Base-by-base conservation (phyloP, 331 rosid species). In the Rhamnella rubrinervis region DNA sequence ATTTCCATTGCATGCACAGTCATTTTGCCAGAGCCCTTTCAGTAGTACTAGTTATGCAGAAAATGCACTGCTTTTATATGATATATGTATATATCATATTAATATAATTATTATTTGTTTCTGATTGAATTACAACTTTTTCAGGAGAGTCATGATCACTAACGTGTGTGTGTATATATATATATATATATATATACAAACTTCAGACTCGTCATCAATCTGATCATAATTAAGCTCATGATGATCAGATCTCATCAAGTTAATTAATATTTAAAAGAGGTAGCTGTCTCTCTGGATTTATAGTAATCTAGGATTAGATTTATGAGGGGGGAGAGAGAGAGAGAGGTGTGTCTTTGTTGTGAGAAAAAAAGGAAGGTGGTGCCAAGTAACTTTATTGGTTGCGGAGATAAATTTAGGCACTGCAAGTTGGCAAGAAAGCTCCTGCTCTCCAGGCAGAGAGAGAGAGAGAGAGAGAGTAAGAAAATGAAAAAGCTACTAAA, bases 351-450 rank as follows among this genome's bases (percentile, higher is more conserved):
- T 79, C 67, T 83, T 72, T 69, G 71, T 63, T 80, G 70, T 87
- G 73, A 37, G 9, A 71, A 61, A 66, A 68, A 72, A 77, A 63
- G 21, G 77, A 47, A 19, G 83, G 79, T 74, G 75, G 83, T 81
- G 82, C 81, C 86, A 76, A 78, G 65, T 26, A 56, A 52, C 82
- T 78, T 91, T 91, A 88, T 88, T 80, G 97, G 81, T 91, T 84
- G 85, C 89, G 75, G 97, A 86, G 95, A 86, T 83, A 72, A 85
- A 63, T 84, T 72, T 84, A 75, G 78, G 78, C 76, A 59, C 85
- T 86, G 92, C 92, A 87, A 87, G 87, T 88, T 87, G 95, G 64
- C 78, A 83, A 77, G 85, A 85, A 90, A 90, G 95, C 84, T 81
- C 71, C 64, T 72, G 71, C 73, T 49, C 81, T 44, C 70, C 63